Percentiles rank a stretch among this genome's conserved stretches.
Evolutionary conservation across 2,329 filamentous ascomycete species (phyloP).

Genomic region (Talaromyces sp.): DNA sequence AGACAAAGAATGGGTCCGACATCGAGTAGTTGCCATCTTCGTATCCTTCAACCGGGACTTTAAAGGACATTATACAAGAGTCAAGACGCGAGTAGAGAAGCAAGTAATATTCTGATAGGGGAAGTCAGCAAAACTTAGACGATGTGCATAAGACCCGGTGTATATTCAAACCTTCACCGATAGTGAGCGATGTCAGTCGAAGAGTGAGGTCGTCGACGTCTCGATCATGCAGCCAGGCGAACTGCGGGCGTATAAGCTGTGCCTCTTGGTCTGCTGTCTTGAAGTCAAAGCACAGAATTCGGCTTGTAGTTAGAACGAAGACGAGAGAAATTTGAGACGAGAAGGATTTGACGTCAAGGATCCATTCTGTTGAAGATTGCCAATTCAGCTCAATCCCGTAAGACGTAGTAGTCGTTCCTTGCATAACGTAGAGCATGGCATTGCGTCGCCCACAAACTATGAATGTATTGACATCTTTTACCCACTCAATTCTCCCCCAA

Average conservation of each 20-base stretch:
- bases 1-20: constrained; percentile 34
- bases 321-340: constrained; percentile 42
- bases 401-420: constrained; percentile 25
- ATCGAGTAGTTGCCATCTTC: constrained; percentile 23
- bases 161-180: constrained; percentile 31
- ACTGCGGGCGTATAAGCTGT: constrained; percentile 36
- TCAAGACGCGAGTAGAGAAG: constrained; percentile 42
- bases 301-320: constrained; percentile 54
- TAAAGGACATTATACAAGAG: constrained; percentile 32
- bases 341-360: constrained; percentile 52
- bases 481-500: constrained; percentile 45
- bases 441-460: constrained; percentile 52
- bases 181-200: constrained; percentile 34
- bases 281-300: constrained; percentile 47
- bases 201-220: constrained; percentile 53
- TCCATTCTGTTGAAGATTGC: constrained; percentile 47
- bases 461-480: constrained; percentile 39
- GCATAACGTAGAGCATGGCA: constrained; percentile 36
- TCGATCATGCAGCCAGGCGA: constrained; percentile 55
- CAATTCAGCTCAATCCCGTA: constrained; percentile 37
- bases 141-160: neutral
- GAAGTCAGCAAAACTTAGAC: constrained; percentile 11
- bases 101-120: constrained; percentile 34
- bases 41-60: constrained; percentile 27
- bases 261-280: constrained; percentile 24